Base-by-base conservation (phyloP, 2,329 filamentous ascomycete genomes). In the Elsinoe fawcettii region DNA sequence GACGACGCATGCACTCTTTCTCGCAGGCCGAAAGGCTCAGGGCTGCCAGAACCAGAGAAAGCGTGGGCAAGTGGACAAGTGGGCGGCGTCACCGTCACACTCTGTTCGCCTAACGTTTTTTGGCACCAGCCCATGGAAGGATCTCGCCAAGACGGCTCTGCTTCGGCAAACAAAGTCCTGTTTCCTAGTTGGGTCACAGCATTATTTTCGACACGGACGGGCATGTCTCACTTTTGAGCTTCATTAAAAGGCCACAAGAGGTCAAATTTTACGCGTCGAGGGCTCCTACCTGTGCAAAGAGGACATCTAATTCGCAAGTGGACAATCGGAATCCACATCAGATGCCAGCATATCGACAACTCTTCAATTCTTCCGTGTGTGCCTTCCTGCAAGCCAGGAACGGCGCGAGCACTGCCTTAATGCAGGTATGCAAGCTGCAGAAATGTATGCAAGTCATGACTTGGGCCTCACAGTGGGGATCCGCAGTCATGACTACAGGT, bases 51-150 rank as follows among this genome's bases (percentile, higher is more conserved):
- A 30, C 27, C 27, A 30, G 16, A 16, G 12, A 18, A n/a, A 16
- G 34, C n/a, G 49, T 30, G 30, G 22, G 12, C 16, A 3, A 2
- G 47, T 27, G 27, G 27, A 9, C 27, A 27, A 22, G 30, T 51
- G 49, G 49, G 32, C 49, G 49, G 49, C 49, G 49, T 53, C 49
- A 53, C 49, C 32, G 32, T 51, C 47, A 51, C 47, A 51, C 12
- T 27, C 16, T 34, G 20, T 32, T 51, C 47, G 20, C 47, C 23
- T 53, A 53, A 53, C 20, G 20, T 16, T 25, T 27, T 16, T 8
- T 6, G 49, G 34, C 18, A 5, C 22, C 22, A 18, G 41, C n/a
- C n/a, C 49, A 34, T 14, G 16, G 39, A 34, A 22, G 34, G 9
- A 25, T 34, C 16, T 25, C 30, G 49, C 49, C 49, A 53, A 53